Evolutionary conservation across 1,284 basidiomycete genomes (phyloP), one percentile per base, ranked within the genome.

Genomic region (Leucoagaricus sp.): DNA sequence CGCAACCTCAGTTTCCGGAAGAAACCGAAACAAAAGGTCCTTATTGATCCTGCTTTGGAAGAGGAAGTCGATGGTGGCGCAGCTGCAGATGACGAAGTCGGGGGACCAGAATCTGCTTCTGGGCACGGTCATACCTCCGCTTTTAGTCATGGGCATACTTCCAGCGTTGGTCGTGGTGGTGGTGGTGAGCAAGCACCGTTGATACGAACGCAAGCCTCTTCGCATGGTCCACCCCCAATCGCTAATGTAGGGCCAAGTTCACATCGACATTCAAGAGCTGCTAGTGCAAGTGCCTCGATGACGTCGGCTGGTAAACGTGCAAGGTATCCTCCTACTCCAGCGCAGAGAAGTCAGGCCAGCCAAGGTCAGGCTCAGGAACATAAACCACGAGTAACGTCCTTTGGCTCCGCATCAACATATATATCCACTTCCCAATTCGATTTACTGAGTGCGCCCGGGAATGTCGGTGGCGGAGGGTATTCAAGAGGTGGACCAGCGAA

Each of bases 361-460:
- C 40, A 12, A 17, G 29, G 34, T 31, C 34, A n/a, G n/a, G n/a
- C n/a, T n/a, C n/a, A 33, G 29, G 46, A 41, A n/a, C 58, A 59
- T 44, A 55, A 40, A 26, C 46, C 26, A 7, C 57, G 51, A 10
- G 52, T 55, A 10, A 28, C 50, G 10, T 60, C 58, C 12, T 53
- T 61, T 17, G 67, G 65, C 12, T 61, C 66, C 13, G 62, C 64
- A 3, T 73, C 73, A 4, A 75, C 71, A 1, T 64, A 66, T n/a
- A 62, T 73, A 19, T 76, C 40, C 3, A 19, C 19, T 5, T 41
- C 75, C 6, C 69, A 75, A 54, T 65, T 74, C 47, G 72, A 70
- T 26, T 59, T 76, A 23, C 61, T 75, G 15, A 66, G 61, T 41
- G 53, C 53, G 1, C 60, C 60, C 10, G 45, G 45, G 5, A 21